phyloP scores from a whole-genome alignment of 805 yeast genomes.

The Suhomyces prunicola region DNA sequence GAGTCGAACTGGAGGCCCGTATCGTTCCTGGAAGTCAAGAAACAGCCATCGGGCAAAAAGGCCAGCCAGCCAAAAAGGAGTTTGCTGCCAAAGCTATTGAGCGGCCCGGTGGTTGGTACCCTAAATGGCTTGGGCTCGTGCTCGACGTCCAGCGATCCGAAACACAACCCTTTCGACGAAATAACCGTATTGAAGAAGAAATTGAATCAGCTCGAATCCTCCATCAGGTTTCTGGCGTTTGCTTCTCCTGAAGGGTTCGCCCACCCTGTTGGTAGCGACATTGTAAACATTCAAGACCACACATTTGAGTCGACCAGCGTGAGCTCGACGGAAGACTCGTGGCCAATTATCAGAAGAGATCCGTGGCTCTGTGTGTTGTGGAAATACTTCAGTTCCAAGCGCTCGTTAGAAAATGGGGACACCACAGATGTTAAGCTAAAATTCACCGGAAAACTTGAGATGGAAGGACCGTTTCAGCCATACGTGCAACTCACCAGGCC shows the following conservation, averaged over 20 bases:
- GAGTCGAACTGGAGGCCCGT: constrained; percentile 14
- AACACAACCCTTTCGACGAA: constrained; percentile 1
- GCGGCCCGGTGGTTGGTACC: neutral
- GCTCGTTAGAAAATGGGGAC: neutral
- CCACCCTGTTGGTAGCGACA: constrained; percentile 7
- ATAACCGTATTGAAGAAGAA: constrained; percentile 6
- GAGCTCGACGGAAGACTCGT: constrained; percentile 32
- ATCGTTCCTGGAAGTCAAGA: neutral
- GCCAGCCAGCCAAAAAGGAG: neutral
- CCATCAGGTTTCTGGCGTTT: neutral
- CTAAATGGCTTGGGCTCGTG: neutral
- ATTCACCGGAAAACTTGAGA: neutral
- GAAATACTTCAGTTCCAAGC: constrained; percentile 11
- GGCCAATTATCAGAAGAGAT: constrained; percentile 35
- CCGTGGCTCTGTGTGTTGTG: constrained; percentile 30
- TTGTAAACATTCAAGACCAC: constrained; percentile 21
- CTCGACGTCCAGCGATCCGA: neutral
- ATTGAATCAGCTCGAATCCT: constrained; percentile 3
- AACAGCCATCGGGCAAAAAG: neutral
- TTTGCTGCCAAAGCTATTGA: neutral
- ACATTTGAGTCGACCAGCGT: constrained; percentile 14
- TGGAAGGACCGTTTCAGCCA: neutral
- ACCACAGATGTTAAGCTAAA: neutral
- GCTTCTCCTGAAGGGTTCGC: neutral
- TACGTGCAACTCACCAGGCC: neutral